Evolutionary conservation across 2,329 filamentous ascomycete genomes (phyloP).

Genomic region (Ceratocystis papillata): DNA sequence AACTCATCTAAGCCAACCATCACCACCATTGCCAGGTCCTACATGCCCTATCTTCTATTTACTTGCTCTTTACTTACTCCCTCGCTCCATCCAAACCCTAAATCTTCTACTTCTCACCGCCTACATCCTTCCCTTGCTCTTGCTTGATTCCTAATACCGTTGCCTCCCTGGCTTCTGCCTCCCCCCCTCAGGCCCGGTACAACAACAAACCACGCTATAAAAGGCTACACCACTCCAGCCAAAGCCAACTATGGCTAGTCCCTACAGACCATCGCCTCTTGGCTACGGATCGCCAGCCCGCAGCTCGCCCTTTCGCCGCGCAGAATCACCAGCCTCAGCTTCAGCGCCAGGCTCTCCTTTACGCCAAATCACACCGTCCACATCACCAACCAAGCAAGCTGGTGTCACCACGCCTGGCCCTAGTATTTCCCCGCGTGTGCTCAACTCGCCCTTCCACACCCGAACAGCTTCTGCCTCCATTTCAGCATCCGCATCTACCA

Average conservation of each 20-base stretch:
- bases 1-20: background rate
- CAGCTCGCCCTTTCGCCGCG: constrained; percentile 52
- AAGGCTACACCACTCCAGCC: background rate
- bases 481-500: background rate
- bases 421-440: constrained; percentile 21
- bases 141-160: constrained; percentile 5
- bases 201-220: background rate
- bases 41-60: background rate
- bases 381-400: constrained; percentile 45
- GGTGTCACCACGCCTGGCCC: constrained; percentile 6
- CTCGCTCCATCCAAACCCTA: background rate
- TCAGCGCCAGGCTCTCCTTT: constrained; percentile 38
- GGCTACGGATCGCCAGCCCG: constrained; percentile 59
- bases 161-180: background rate
- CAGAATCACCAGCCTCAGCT: constrained; percentile 54
- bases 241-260: constrained; percentile 17
- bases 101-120: background rate
- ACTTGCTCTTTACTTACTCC: background rate
- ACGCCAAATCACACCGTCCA: constrained; percentile 49
- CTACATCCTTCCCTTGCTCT: constrained; percentile 3
- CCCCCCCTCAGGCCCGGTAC: constrained; percentile 1
- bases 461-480: constrained; percentile 27
- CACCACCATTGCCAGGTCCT: background rate
- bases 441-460: constrained; percentile 36
- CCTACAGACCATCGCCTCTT: constrained; percentile 59